Percentiles rank a stretch among this genome's conserved stretches.
Conservation (phyloP, 306 rosid species). For the Aeschynomene evenia region DNA sequence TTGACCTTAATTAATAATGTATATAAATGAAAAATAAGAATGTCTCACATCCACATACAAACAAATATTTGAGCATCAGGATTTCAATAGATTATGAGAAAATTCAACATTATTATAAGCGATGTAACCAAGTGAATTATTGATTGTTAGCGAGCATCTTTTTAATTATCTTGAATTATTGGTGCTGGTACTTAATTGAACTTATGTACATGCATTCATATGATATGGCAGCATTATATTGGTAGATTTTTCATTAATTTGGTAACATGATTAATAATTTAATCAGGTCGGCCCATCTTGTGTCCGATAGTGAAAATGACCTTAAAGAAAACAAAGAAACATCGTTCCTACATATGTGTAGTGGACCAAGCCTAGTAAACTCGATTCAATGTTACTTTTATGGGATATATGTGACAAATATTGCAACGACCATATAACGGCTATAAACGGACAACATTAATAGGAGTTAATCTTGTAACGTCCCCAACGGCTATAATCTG, state of each 20-base stretch:
- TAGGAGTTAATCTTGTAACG: no score
- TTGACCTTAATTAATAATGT: background rate
- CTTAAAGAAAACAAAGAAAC: background rate
- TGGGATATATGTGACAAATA: no score
- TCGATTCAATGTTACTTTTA: no score
- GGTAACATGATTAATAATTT: constrained; percentile 35
- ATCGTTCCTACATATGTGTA: background rate
- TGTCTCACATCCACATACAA: background rate
- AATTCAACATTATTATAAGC: background rate
- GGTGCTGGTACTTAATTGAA: constrained; percentile 22
- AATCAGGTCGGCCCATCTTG: constrained; percentile 9
- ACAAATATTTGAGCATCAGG: background rate
- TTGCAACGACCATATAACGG: no score
- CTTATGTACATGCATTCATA: background rate
- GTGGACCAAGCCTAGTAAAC: no score
- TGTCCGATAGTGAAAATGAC: constrained; percentile 32
- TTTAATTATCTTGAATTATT: constrained; percentile 37
- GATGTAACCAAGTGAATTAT: constrained; percentile 12
- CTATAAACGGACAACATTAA: no score
- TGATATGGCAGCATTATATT: constrained; percentile 18
- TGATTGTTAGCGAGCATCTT: constrained; percentile 28
- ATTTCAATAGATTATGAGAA: background rate
- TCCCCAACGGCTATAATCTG: no score
- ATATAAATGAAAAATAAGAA: background rate
- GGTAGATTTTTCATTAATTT: constrained; percentile 27